Evolutionary conservation across 2,329 filamentous ascomycete genomes (phyloP), one percentile per base, ranked within the genome.

Genomic region (Aotearoamyces nothofagi): DNA sequence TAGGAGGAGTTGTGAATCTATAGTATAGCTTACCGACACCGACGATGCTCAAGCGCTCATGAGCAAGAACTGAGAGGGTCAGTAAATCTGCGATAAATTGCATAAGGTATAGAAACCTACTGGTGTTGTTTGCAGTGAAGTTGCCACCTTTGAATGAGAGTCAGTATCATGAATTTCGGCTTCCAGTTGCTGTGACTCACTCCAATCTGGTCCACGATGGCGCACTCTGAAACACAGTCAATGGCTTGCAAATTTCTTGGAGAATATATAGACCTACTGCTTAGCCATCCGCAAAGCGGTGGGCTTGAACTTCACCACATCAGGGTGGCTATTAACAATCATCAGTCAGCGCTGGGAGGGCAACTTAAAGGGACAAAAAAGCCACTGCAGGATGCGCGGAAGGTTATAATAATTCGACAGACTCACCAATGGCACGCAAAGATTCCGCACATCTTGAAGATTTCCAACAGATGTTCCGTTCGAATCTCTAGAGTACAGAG

Each of bases 141-240:
- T 78, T 96, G 56, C 90, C 90, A 53, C 84, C 81, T 90, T 46
- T 46, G 33, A 27, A 15, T 5, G 13, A 20, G 15, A 28, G 32
- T 33, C 29, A 33, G 29, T 27, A 26, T 17, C 17, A n/a, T 10
- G 17, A 26, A 26, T 15, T 26, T 26, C 24, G 29, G 25, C 49
- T 47, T 13, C 31, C 32, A 28, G 30, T 27, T 26, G 34, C 31
- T 33, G 24, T 22, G 46, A 71, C 80, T 78, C 64, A 90, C 83
- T 93, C 90, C 90, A 98, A 65, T 98, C 90, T 49, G 90, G 90
- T 46, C 90, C 90, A 57, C 90, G 78, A 60, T 98, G 90, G 47
- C 92, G 84, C 52, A 94, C 71, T 53, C 83, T 92, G 54, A 45
- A 43, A 39, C 47, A 39, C 42, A 42, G 61, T 61, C 51, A 57